phyloP scores from a whole-genome alignment of 2,329 filamentous ascomycete species.

The Neonectria punicea region DNA sequence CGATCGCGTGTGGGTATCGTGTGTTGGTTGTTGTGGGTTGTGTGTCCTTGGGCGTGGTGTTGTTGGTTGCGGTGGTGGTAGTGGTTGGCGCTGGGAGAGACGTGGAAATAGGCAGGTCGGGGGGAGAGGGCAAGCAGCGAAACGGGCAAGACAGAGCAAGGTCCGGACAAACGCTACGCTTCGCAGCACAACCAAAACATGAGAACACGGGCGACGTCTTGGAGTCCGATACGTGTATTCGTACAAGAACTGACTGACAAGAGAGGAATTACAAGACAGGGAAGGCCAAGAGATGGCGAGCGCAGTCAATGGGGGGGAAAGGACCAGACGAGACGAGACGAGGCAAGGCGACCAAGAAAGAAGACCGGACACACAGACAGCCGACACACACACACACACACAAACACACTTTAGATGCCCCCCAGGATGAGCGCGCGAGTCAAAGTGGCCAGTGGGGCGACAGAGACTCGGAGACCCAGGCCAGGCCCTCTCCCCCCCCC shows the following conservation, averaged over 20 bases:
- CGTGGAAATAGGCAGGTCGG: not conserved
- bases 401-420: not conserved
- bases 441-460: conserved; percentile 17
- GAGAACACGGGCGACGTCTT: not conserved
- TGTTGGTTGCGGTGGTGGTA: conserved; percentile 1
- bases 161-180: conserved; percentile 1
- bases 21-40: conserved; percentile 2
- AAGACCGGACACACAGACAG: not conserved
- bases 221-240: not conserved
- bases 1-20: conserved; percentile 3
- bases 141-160: not conserved
- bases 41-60: not conserved
- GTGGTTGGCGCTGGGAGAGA: conserved; percentile 1
- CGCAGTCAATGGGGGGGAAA: not conserved
- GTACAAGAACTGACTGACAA: not conserved
- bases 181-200: not conserved
- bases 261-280: not conserved
- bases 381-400: not conserved
- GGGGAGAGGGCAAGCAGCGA: not conserved
- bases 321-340: not conserved
- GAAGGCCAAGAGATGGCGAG: not conserved
- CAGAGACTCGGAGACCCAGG: conserved; percentile 7
- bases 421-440: conserved; percentile 5
- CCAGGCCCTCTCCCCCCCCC: not conserved
- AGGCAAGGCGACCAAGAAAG: not conserved